Conservation (phyloP, 2,329 filamentous ascomycete genomes). For the Apiospora kogelbergensis region DNA sequence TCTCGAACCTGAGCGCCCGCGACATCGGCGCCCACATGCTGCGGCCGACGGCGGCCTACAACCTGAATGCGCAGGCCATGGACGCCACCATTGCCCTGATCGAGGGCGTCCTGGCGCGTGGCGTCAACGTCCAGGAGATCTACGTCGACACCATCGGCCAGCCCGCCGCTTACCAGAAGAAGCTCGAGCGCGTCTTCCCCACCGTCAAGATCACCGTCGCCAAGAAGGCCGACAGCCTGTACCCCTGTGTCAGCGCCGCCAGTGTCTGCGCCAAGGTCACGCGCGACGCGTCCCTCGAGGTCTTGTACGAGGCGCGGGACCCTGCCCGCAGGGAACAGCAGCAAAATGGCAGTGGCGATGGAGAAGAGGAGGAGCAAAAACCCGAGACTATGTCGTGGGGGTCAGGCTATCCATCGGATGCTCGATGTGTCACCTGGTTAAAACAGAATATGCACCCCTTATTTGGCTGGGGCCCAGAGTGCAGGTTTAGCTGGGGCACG, state of each 20-base stretch:
- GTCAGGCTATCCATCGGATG: conserved; percentile 90
- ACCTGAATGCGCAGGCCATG: conserved; percentile 94
- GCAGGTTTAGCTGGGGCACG: conserved; percentile 93
- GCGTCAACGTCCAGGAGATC: conserved; percentile 83
- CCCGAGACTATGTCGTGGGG: conserved; percentile 66
- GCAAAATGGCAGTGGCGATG: conserved; percentile 24
- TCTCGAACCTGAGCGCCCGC: conserved; percentile 75
- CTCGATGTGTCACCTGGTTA: conserved; percentile 77
- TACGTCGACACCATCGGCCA: conserved; percentile 94
- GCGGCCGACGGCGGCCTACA: conserved; percentile 66
- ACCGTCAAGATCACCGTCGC: conserved; percentile 72
- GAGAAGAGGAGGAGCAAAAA: conserved; percentile 23
- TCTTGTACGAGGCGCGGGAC: conserved; percentile 62
- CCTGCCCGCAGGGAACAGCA: conserved; percentile 18
- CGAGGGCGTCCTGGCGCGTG: conserved; percentile 69
- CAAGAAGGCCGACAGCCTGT: conserved; percentile 91
- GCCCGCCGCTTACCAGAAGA: conserved; percentile 79
- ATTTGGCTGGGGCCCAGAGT: conserved; percentile 94
- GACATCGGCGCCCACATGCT: conserved; percentile 83
- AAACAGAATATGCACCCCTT: conserved; percentile 85
- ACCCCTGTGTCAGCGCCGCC: conserved; percentile 89
- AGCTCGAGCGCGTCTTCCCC: conserved; percentile 82
- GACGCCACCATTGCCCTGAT: conserved; percentile 87
- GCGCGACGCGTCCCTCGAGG: conserved; percentile 83
- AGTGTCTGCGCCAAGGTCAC: conserved; percentile 97